Evolutionary conservation across 2,329 filamentous ascomycete genomes (phyloP).

Genomic region (Davidsoniella virescens): DNA sequence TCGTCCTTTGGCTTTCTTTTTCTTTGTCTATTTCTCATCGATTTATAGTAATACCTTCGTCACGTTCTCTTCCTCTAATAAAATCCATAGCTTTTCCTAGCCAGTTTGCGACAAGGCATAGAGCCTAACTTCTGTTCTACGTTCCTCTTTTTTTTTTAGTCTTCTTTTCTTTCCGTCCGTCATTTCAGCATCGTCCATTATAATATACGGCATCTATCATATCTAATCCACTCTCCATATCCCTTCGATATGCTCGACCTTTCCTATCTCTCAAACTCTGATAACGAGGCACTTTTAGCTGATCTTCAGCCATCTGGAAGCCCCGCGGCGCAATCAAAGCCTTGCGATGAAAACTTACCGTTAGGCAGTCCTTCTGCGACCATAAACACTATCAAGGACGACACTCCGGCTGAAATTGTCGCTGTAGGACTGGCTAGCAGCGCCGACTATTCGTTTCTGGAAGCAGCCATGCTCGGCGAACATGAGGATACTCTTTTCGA

Average conservation of each 20-base stretch:
- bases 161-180: neutral
- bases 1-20: neutral
- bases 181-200: too few relatives aligned
- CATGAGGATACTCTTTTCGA: too few relatives aligned
- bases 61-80: neutral
- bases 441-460: too few relatives aligned
- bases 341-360: neutral
- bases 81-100: too few relatives aligned
- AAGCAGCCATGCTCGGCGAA: too few relatives aligned
- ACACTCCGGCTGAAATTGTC: too few relatives aligned
- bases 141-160: neutral
- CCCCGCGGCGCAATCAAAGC: neutral
- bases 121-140: neutral
- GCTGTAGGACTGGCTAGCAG: too few relatives aligned
- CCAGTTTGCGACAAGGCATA: too few relatives aligned
- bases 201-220: too few relatives aligned
- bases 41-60: neutral
- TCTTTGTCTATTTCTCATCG: neutral
- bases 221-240: neutral
- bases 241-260: constrained; percentile 4
- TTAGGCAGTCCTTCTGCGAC: too few relatives aligned
- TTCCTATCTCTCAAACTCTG: constrained; percentile 8
- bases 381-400: too few relatives aligned
- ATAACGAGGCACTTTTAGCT: neutral
- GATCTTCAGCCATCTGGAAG: neutral